A percentile compares a stretch with the other conserved stretches of the same genome.
phyloP scores from a whole-genome alignment of 177 flowering plant species.

The Vitis hybrid region DNA sequence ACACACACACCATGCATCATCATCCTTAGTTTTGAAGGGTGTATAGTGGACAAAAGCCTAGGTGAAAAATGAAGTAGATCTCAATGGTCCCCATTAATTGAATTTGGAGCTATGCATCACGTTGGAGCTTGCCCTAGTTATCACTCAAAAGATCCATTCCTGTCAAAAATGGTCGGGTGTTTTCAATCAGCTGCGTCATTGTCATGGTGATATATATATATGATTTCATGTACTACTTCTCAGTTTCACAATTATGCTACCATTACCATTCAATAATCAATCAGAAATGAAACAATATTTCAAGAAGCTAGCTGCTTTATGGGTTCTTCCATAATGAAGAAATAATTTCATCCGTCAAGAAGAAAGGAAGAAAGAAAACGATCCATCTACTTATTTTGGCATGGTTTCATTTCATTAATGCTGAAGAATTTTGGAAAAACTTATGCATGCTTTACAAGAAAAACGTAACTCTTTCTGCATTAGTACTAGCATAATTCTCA shows the following conservation, averaged over 20 bases:
- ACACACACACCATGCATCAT: too few relatives aligned
- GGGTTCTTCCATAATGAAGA: too few relatives aligned
- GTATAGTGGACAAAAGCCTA: too few relatives aligned
- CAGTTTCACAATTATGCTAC: neutral
- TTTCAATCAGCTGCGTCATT: neutral
- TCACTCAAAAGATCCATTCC: neutral
- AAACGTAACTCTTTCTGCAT: too few relatives aligned
- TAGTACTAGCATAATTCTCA: too few relatives aligned
- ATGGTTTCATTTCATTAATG: neutral
- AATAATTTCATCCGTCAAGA: neutral
- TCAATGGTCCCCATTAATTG: neutral
- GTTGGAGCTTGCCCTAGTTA: neutral
- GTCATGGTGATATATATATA: neutral
- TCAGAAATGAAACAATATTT: neutral
- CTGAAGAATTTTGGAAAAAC: neutral
- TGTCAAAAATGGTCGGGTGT: constrained; percentile 1
- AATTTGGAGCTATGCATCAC: neutral
- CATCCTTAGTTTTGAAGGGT: too few relatives aligned
- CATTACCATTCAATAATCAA: neutral
- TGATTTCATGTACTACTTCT: neutral
- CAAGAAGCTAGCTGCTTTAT: too few relatives aligned
- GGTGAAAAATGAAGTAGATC: neutral
- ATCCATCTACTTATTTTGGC: neutral
- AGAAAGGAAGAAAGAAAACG: neutral
- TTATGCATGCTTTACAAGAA: neutral